Base-by-base conservation (phyloP, 768 basidiomycete species). In the Psilocybe azurescens region DNA sequence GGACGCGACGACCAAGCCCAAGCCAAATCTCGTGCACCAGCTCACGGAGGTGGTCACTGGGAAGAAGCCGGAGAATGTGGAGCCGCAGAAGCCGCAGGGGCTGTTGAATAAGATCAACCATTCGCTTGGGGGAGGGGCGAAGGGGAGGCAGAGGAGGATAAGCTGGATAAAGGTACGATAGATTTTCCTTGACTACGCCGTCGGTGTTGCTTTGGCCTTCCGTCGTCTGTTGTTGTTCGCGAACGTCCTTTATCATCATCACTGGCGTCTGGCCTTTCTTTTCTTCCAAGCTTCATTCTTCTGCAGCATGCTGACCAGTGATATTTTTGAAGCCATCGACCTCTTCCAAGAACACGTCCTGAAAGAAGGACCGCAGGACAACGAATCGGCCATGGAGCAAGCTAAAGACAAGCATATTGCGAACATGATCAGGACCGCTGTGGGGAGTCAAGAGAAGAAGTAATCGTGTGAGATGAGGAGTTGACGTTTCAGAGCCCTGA, bases 331-430 rank as follows among this genome's bases (percentile, higher is more conserved):
- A 72, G 72, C 70, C 9, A 70, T 71, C 60, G 69, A 70, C 54
- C 36, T 71, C 14, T 64, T 70, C 60, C 72, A 71, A 50, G 69
- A 73, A 41, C 65, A 70, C 44, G 52, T 73, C 13, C 46, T 79
- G 32, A 68, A 69, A 47, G 51, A 73, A 55, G 77, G 76, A 13
- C 61, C 70, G 14, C 77, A 78, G 64, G 52, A 69, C 30, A 68
- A 77, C 66, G 77, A 78, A 62, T 73, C 73, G 14, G 72, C 74
- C 0, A n/a, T 70, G 20, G 77, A 77, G 65, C 74, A 78, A 58
- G 62, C 67, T 51, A 77, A 78, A 65, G 76, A 77, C 59, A 70
- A 72, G 60, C 63, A 68, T 56, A 76, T 77, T 59, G 70, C 72
- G 30, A 67, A 75, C 52, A 59, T 70, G 13, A 73, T 78, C 53